Base-by-base conservation (phyloP, 2,329 filamentous ascomycete species). In the Penicillium sp. region DNA sequence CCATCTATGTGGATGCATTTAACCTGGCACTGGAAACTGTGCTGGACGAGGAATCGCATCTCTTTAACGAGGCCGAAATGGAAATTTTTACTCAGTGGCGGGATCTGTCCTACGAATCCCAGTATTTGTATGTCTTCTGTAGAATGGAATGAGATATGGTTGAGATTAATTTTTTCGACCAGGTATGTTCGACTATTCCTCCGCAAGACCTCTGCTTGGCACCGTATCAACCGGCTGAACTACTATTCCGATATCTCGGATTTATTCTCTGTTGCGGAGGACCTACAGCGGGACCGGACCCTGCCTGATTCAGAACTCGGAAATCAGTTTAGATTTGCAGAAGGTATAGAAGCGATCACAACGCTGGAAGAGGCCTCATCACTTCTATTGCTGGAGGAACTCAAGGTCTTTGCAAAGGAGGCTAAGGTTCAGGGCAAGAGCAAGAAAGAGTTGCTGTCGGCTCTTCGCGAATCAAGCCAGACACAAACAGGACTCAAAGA, bases 1-100 rank as follows among this genome's bases (percentile, higher is more conserved):
- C 92, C 1, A 91, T 99, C 54, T 99, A 99, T 68, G 91, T 97
- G 19, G 94, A 99, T 76, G 94, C 94, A 0, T 99, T 99, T 79
- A 96, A 96, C 68, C 80, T 97, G 15, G 91, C 93, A 2, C 78
- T 99, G 48, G 87, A 93, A 58, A 96, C 91, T 0, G 94, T 99
- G 4, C 77, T 97, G 13, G 87, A 91, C 48, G 91, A 97, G 56
- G 94, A 99, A 74, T 83, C 84, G 0, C 91, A 96, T 74, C 78
- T 99, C 0, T 99, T 97, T 70, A 84, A 94, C 66, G 84, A 86
- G 57, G 87, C 85, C 19, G 94, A 99, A 74, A 84, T 82, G 67
- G 79, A 83, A 15, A 82, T 97, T 0, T 97, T 99, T 70, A 76
- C 79, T 3, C 80, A 87, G 57, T 99, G 93, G 92, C 84, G 79